Conservation (phyloP, 495 filamentous ascomycete species). For the Xylaria castorea region DNA sequence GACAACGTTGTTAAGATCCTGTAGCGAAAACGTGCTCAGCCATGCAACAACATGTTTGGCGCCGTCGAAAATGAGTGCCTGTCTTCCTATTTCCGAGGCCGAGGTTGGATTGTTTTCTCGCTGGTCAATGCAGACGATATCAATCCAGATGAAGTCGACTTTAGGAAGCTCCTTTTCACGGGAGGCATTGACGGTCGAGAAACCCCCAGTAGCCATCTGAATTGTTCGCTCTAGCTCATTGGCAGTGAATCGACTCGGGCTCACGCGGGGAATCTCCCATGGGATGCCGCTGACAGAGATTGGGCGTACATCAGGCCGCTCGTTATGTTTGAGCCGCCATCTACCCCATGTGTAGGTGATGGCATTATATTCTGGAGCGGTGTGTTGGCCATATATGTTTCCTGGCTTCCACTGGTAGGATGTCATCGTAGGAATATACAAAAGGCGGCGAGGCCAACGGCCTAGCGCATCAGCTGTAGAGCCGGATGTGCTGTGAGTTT, state of each 20-base stretch:
- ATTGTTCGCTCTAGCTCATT: neutral
- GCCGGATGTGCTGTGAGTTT: too few species aligned
- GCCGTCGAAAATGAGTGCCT: neutral
- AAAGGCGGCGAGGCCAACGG: neutral
- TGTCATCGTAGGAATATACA: neutral
- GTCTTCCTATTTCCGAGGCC: neutral
- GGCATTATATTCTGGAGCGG: neutral
- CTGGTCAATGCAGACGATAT: neutral
- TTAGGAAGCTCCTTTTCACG: too few species aligned
- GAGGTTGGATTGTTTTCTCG: neutral
- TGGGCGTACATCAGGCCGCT: neutral
- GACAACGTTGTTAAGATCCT: neutral
- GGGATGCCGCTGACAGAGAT: neutral
- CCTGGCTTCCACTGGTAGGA: neutral
- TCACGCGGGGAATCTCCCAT: neutral
- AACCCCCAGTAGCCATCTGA: neutral
- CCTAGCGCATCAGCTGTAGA: too few species aligned
- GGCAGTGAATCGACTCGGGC: neutral
- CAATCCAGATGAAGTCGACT: neutral
- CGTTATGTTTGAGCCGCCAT: neutral
- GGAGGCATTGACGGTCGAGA: too few species aligned
- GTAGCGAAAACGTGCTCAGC: neutral
- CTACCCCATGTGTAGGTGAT: neutral
- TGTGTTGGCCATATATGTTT: neutral
- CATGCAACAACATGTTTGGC: neutral